Evolutionary conservation across 305 asterid genomes (phyloP).

Genomic region (Fraxinus latifolia): DNA sequence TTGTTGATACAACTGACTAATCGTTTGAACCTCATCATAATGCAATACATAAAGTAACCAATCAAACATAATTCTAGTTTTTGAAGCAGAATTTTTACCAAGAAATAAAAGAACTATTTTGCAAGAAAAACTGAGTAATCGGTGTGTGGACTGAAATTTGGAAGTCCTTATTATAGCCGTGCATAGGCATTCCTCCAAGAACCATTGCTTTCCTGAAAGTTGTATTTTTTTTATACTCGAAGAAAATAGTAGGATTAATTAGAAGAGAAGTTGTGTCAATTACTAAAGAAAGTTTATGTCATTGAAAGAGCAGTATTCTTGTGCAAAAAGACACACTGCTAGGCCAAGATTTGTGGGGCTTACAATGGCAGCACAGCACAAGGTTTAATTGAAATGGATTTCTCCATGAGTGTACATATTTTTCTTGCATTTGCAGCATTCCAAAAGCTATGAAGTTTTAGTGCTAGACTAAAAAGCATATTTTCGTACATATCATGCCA

Average conservation of each 20-base stretch:
- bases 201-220: background rate
- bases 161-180: background rate
- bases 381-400: too few relatives aligned
- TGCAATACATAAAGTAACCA: background rate
- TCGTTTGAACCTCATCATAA: too few relatives aligned
- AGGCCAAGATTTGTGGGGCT: background rate
- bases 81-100: background rate
- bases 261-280: background rate
- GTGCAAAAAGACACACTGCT: background rate
- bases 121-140: too few relatives aligned
- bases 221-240: background rate
- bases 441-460: too few relatives aligned
- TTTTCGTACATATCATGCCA: too few relatives aligned
- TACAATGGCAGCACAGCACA: too few relatives aligned
- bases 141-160: background rate
- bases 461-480: too few relatives aligned
- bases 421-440: too few relatives aligned
- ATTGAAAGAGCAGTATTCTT: background rate
- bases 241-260: background rate
- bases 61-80: background rate
- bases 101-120: background rate
- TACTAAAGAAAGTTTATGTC: background rate
- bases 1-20: too few relatives aligned
- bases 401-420: too few relatives aligned
- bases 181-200: background rate